Percentiles rank a stretch among this genome's conserved stretches.
Evolutionary conservation across 2,329 filamentous ascomycete species (phyloP).

Genomic region (Paecilomyces variotii): DNA sequence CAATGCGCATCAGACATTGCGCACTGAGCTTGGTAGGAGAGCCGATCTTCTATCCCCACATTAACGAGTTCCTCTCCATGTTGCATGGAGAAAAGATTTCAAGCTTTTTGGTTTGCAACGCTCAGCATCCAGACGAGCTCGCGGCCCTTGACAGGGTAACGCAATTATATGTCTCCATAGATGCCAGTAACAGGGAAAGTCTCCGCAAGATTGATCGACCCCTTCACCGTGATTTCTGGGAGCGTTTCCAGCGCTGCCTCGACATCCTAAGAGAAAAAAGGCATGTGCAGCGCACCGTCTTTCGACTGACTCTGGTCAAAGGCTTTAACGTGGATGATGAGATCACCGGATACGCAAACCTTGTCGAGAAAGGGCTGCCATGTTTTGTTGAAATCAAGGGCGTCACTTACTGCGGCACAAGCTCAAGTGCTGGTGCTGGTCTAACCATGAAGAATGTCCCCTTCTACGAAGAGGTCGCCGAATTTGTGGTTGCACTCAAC

Average conservation of each 20-base stretch:
- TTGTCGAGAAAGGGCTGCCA: conserved; percentile 77
- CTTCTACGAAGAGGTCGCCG: conserved; percentile 83
- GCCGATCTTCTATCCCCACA: conserved; percentile 97
- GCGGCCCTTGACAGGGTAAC: conserved; percentile 76
- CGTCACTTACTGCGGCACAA: conserved; percentile 92
- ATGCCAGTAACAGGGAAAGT: conserved; percentile 83
- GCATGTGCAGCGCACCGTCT: conserved; percentile 83
- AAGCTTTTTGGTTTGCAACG: conserved; percentile 93
- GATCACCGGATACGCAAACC: conserved; percentile 77
- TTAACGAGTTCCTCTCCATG: conserved; percentile 82
- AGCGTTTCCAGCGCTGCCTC: conserved; percentile 83
- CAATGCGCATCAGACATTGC: conserved; percentile 88
- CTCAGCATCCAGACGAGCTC: conserved; percentile 88
- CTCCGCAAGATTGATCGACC: conserved; percentile 84
- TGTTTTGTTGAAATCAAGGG: conserved; percentile 95
- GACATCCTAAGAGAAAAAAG: conserved; percentile 80
- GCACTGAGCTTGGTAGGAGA: conserved; percentile 88
- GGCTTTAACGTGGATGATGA: conserved; percentile 97
- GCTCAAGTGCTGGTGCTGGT: conserved; percentile 72
- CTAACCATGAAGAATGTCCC: conserved; percentile 97
- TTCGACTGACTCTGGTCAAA: conserved; percentile 90
- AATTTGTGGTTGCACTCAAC: conserved; percentile 72
- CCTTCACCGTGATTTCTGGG: conserved; percentile 94
- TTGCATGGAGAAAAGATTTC: conserved; percentile 82
- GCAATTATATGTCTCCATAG: conserved; percentile 93